Evolutionary conservation across 2,329 filamentous ascomycete species (phyloP).

Genomic region (Cadophora sp.): DNA sequence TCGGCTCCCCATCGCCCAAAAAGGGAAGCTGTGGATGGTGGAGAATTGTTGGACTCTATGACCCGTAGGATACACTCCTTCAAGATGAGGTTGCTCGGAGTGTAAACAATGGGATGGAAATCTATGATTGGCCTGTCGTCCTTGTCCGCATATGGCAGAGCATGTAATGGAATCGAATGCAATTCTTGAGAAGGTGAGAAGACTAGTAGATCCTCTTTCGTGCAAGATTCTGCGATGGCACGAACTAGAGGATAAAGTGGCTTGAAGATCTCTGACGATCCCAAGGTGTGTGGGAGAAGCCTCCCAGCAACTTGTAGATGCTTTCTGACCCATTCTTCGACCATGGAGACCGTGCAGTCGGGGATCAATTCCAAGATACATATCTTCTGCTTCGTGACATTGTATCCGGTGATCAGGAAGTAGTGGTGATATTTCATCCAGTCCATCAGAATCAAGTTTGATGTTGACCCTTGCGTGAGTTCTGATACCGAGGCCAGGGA

Average conservation of each 20-base stretch:
- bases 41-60: not conserved
- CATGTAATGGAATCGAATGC: constrained; percentile 5
- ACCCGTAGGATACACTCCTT: constrained; percentile 1
- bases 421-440: constrained; percentile 14
- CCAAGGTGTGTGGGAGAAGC: not conserved
- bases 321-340: not conserved
- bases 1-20: constrained; percentile 5
- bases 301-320: constrained; percentile 4
- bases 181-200: constrained; percentile 10
- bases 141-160: not conserved
- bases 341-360: not conserved
- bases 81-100: constrained; percentile 5
- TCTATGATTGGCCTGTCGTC: constrained; percentile 4
- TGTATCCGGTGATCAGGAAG: constrained; percentile 5
- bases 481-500: not conserved
- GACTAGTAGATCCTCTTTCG: not conserved
- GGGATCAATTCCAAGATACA: constrained; percentile 13
- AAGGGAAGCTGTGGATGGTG: not conserved
- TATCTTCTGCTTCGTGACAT: constrained; percentile 11
- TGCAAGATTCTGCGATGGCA: not conserved
- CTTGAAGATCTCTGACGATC: not conserved
- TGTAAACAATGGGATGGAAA: constrained; percentile 5
- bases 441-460: constrained; percentile 8
- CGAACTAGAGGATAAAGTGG: constrained; percentile 1
- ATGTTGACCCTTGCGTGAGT: not conserved